Base-by-base conservation (phyloP, 1,284 basidiomycete species). In the Ganoderma lingzhi region DNA sequence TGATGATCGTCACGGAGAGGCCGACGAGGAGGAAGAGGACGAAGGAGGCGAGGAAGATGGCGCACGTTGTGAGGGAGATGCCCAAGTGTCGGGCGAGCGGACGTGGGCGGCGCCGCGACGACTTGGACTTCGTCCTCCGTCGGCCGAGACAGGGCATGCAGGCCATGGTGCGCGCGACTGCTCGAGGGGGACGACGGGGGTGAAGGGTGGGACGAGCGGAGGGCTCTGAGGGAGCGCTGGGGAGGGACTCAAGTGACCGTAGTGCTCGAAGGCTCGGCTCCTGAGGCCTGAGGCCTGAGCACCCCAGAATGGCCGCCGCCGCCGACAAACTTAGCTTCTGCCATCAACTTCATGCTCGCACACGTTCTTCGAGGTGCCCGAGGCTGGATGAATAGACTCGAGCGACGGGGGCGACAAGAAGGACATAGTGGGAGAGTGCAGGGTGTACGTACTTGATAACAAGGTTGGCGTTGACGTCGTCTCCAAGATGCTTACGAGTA, bases 11-110 rank as follows among this genome's bases (percentile, higher is more conserved):
- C 32, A 91, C 79, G 6, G 92, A 94, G 70, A 95, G 80, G 5
- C 89, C 91, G 65, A 93, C 89, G 67, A 95, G 85, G 32, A 95
- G 83, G 68, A 92, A 86, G 62, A 95, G 86, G n/a, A 93, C 61
- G 78, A 91, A 93, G 8, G 89, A 85, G 3, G 78, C 75, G 67
- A 91, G 75, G 62, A 90, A 85, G 30, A 88, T 77, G 48, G 83
- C 72, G 72, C 84, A 82, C 58, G 84, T 83, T 30, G 83, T 70
- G 64, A 84, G 71, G 23, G 87, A 87, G 66, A 89, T 78, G 48
- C 79, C 66, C n/a, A 82, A 80, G 74, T 90, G 86, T 39, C 73
- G 74, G 2, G 70, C 72, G 70, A 77, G 73, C 39, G 74, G 70
- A 45, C 76, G 76, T 14, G 76, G 73, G 60, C 44, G 73, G 30